phyloP scores from a whole-genome alignment of 345 rosid species.

The Melaleuca alternifolia region DNA sequence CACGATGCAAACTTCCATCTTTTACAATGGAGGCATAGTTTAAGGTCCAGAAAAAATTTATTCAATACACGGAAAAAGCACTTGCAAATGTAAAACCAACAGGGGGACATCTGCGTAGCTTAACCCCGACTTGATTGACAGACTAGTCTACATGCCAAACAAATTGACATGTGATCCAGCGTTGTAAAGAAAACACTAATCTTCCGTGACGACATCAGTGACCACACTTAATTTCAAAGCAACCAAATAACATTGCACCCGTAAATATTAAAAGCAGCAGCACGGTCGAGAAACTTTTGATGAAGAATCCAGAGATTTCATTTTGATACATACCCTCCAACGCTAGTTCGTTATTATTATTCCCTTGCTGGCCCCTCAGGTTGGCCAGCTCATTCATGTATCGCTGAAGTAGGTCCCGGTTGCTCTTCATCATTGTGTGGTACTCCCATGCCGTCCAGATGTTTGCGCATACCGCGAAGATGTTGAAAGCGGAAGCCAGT shows the following conservation, averaged over 20 bases:
- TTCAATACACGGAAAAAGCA: no score
- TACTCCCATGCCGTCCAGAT: background rate
- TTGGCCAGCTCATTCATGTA: no score
- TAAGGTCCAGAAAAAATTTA: no score
- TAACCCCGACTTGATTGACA: background rate
- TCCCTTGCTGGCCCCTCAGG: background rate
- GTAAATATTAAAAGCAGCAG: background rate
- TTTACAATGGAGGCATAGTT: no score
- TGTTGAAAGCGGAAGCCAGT: background rate
- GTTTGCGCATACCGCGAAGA: background rate
- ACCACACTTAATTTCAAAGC: background rate
- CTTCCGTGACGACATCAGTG: background rate
- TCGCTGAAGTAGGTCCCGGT: background rate
- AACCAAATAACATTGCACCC: background rate
- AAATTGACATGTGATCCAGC: background rate
- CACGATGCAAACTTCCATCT: no score
- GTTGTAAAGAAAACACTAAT: background rate
- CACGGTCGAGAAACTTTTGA: background rate
- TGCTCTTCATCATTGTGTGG: background rate
- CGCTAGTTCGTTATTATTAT: no score
- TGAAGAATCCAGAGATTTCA: no score
- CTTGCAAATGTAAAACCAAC: no score
- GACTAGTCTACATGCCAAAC: background rate
- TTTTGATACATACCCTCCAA: no score
- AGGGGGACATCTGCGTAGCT: background rate